These are phyloP conservation scores for Artemisia argyi DNA, from an alignment of 129 eudicot genomes.

Conservation along the genomic window DNA sequence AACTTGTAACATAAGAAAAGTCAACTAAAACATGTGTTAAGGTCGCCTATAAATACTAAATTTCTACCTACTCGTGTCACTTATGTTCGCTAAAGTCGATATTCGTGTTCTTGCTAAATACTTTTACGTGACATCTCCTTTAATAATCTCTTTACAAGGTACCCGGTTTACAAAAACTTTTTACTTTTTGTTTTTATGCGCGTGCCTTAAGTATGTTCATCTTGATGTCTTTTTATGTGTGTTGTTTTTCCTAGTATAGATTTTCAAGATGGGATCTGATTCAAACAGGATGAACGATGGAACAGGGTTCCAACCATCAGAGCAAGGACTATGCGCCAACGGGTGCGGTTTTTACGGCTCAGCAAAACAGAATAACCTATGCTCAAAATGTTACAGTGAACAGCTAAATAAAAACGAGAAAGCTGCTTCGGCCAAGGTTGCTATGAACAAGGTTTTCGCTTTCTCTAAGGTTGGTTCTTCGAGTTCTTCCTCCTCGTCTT, in stretches of 20 bases:
- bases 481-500: constrained; percentile 1
- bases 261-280: constrained; percentile 48
- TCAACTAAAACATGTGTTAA: constrained; percentile 3
- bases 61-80: too few relatives aligned
- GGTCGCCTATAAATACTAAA: constrained; percentile 4
- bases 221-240: too few relatives aligned
- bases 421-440: constrained; percentile 49
- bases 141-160: not conserved
- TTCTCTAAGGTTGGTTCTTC: constrained; percentile 16
- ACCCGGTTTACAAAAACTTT: too few relatives aligned
- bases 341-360: constrained; percentile 90
- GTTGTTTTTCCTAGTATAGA: too few relatives aligned
- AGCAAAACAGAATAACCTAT: constrained; percentile 58
- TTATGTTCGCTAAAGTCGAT: too few relatives aligned
- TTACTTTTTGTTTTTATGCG: too few relatives aligned
- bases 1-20: constrained; percentile 7
- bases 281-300: constrained; percentile 61
- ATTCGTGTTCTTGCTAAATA: too few relatives aligned
- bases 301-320: constrained; percentile 53
- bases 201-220: too few relatives aligned
- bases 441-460: constrained; percentile 39
- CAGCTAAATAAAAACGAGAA: constrained; percentile 41
- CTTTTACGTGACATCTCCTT: not conserved
- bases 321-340: constrained; percentile 61
- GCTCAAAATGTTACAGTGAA: constrained; percentile 73